These are phyloP conservation scores for Straminergon stramineum DNA, from an alignment of 225 moss, liverwort and hornwort species.

Conservation along the genomic window DNA sequence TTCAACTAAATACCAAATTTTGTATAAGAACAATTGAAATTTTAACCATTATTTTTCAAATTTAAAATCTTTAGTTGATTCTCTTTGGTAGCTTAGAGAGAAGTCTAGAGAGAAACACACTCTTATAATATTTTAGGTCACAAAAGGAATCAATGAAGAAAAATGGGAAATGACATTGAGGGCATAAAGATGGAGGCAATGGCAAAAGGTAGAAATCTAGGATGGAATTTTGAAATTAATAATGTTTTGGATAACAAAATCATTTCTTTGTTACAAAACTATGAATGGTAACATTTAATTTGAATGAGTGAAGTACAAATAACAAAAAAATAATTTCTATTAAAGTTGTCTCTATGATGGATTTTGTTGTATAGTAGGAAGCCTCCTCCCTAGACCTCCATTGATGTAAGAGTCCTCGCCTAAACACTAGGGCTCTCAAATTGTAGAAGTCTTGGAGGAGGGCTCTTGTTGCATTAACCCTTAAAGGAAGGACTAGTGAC, in stretches of 20 bases:
- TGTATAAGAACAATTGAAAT: background rate
- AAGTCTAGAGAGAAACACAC: background rate
- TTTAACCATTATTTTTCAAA: background rate
- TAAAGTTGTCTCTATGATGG: background rate
- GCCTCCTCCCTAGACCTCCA: no score
- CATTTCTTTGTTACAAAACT: background rate
- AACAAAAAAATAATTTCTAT: background rate
- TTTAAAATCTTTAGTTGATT: background rate
- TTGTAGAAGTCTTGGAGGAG: no score
- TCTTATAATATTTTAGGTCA: rapidly evolving
- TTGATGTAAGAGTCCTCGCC: no score
- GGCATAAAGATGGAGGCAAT: background rate
- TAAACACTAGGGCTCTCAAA: no score
- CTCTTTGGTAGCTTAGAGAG: background rate
- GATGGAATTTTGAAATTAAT: background rate
- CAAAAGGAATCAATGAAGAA: background rate
- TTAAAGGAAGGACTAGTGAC: no score
- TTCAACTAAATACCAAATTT: background rate
- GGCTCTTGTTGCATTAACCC: rapidly evolving
- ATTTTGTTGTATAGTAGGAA: background rate
- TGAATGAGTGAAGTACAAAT: background rate
- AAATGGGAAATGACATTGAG: background rate
- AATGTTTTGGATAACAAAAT: background rate
- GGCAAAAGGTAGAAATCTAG: rapidly evolving
- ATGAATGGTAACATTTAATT: background rate